Evolutionary conservation across 2,329 filamentous ascomycete genomes (phyloP).

Genomic region (Pseudonectria buxi): DNA sequence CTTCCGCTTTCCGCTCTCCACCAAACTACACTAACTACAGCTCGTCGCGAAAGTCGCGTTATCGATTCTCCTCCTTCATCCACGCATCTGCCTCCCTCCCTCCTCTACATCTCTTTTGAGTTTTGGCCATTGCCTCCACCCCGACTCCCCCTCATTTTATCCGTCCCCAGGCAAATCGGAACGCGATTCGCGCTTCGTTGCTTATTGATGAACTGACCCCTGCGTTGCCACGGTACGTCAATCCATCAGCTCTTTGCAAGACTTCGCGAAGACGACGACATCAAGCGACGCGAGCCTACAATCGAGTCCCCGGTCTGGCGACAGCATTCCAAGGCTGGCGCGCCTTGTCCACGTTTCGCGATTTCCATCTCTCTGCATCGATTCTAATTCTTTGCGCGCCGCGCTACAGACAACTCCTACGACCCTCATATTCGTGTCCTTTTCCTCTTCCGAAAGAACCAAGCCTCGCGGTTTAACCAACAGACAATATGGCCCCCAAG

Average conservation of each 20-base stretch:
- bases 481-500: slow-evolving; percentile 30
- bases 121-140: no score
- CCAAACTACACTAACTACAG: no score
- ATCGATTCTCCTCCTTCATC: slow-evolving; percentile 8
- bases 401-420: slow-evolving; percentile 2
- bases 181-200: slow-evolving; percentile 9
- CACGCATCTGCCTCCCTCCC: slow-evolving; percentile 13
- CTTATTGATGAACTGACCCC: slow-evolving; percentile 15
- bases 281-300: no score
- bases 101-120: no score
- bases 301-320: no score
- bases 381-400: slow-evolving; percentile 10
- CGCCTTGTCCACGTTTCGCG: slow-evolving; percentile 5
- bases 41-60: slow-evolving; percentile 12
- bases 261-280: no score
- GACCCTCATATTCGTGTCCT: slow-evolving; percentile 11
- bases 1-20: slow-evolving; percentile 13
- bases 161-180: slow-evolving; percentile 1
- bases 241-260: neutral
- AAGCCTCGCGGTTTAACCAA: slow-evolving; percentile 10
- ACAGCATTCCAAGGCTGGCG: slow-evolving; percentile 9
- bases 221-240: slow-evolving; percentile 22
- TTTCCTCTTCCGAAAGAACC: slow-evolving; percentile 9
- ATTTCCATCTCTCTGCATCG: slow-evolving; percentile 4
- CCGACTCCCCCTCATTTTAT: no score